Base-by-base conservation (phyloP, 2,329 filamentous ascomycete genomes). In the Fusarium foetens region DNA sequence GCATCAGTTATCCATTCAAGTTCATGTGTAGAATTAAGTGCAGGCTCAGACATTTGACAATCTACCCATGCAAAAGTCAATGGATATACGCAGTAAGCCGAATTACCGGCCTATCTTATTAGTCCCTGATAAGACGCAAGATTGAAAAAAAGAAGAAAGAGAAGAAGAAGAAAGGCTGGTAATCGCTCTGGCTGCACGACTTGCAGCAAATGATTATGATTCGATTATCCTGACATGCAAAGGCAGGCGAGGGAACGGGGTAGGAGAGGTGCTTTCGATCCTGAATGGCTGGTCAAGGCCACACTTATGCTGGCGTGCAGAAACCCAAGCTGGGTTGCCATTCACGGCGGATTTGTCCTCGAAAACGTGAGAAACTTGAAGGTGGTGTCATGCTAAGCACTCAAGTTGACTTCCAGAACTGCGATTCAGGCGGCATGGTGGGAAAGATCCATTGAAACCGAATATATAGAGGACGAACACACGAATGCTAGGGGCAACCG, bases 121-220 rank as follows among this genome's bases (percentile, higher is more conserved):
- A 63, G 58, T 58, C 48, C 49, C 42, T 46, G 61, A 66, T 43
- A 73, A 66, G 69, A 45, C 31, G 42, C 35, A 54, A 55, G 43
- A 55, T 35, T 27, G 42, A 29, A 59, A 68, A 42, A 41, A 16
- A 38, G n/a, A 46, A 54, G 53, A 39, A 17, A 33, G n/a, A 36
- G 31, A 8, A 9, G 8, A n/a, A 17, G n/a, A 29, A 31, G 16
- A 46, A 41, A 42, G 66, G 60, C 64, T 42, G 61, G 33, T 61
- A 60, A 43, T 68, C n/a, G 62, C 65, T 70, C 66, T 63, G 54
- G 63, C 69, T 62, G 63, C 57, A 71, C 66, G 74, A 66, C 66
- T 54, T 75, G 66, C 67, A 76, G 75, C 51, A 65, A 61, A 52
- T 25, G 58, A 59, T 57, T 64, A 45, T 76, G 75, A 74, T 75